phyloP scores from a whole-genome alignment of 2,329 filamentous ascomycete genomes.

The Nannizziopsis barbatae region DNA sequence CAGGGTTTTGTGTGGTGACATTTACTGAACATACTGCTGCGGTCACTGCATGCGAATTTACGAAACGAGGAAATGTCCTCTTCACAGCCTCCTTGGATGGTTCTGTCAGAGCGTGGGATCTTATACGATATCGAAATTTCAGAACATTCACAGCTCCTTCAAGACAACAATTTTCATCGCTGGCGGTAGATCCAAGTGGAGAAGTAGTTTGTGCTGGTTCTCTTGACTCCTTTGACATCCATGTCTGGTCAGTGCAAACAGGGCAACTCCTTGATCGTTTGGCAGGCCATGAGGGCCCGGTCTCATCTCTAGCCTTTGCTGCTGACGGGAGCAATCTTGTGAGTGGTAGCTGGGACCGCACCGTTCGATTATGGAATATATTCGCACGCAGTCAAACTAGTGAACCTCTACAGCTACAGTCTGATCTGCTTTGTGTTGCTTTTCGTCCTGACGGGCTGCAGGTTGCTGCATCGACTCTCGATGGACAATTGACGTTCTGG shows the following conservation, averaged over 20 bases:
- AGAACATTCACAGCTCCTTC: conserved; percentile 92
- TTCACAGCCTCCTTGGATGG: conserved; percentile 94
- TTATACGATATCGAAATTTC: conserved; percentile 93
- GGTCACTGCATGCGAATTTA: conserved; percentile 85
- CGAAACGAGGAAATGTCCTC: conserved; percentile 86
- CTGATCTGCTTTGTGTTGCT: conserved; percentile 77
- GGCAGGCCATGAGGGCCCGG: conserved; percentile 84
- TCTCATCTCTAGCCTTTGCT: conserved; percentile 78
- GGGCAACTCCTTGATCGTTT: conserved; percentile 86
- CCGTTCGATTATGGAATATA: conserved; percentile 90
- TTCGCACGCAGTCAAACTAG: conserved; percentile 90
- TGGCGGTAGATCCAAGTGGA: conserved; percentile 93
- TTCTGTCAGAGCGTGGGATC: conserved; percentile 88
- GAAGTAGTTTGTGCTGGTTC: conserved; percentile 94
- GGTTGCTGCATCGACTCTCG: conserved; percentile 80
- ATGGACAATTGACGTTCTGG: conserved; percentile 94
- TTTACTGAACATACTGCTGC: conserved; percentile 95
- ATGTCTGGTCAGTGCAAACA: conserved; percentile 97
- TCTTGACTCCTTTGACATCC: conserved; percentile 89
- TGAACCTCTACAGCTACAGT: conserved; percentile 82
- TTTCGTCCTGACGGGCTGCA: conserved; percentile 85
- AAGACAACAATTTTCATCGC: conserved; percentile 78
- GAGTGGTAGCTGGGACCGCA: conserved; percentile 93
- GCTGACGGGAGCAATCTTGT: conserved; percentile 73
- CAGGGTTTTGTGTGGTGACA: conserved; percentile 94